Percentiles rank a stretch among this genome's conserved stretches.
phyloP scores from a whole-genome alignment of 352 stramenopile genomes.

The Peronospora destructor region DNA sequence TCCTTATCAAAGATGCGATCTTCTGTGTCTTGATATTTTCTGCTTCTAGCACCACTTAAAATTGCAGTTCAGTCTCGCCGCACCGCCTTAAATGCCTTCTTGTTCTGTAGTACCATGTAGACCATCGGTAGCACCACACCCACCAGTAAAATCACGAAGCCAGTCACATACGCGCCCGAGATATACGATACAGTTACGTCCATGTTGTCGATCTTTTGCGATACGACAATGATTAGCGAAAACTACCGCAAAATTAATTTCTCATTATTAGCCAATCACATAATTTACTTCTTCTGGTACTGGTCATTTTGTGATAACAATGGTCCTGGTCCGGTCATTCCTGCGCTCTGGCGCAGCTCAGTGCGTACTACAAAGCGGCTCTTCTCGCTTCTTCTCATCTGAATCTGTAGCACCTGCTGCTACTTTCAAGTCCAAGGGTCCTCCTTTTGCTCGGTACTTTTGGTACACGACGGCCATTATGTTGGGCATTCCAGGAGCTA shows the following conservation, averaged over 20 bases:
- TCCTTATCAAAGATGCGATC: constrained; percentile 4
- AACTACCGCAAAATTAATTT: neutral
- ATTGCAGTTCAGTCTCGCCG: constrained; percentile 41
- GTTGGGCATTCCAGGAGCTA: constrained; percentile 58
- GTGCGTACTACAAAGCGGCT: constrained; percentile 9
- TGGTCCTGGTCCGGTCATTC: constrained; percentile 12
- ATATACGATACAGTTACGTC: constrained; percentile 55
- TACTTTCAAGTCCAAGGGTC: constrained; percentile 11
- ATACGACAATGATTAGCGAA: constrained; percentile 6
- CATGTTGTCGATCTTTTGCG: constrained; percentile 6
- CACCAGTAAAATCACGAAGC: constrained; percentile 56
- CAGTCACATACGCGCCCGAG: constrained; percentile 60
- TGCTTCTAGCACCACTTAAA: neutral
- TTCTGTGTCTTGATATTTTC: constrained; percentile 1
- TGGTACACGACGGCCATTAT: constrained; percentile 72
- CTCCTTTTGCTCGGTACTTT: constrained; percentile 68
- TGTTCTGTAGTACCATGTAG: constrained; percentile 86
- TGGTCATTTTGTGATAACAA: constrained; percentile 4
- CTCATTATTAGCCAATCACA: constrained; percentile 7
- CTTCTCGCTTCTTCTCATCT: constrained; percentile 9
- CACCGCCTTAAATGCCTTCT: constrained; percentile 81
- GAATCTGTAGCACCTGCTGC: neutral
- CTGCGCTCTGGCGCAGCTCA: constrained; percentile 5
- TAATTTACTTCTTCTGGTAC: neutral
- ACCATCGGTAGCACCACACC: constrained; percentile 71